A percentile compares a stretch with the other conserved stretches of the same genome.
Conservation (phyloP, 208 protist species). For the Trichomonas vaginalis region DNA sequence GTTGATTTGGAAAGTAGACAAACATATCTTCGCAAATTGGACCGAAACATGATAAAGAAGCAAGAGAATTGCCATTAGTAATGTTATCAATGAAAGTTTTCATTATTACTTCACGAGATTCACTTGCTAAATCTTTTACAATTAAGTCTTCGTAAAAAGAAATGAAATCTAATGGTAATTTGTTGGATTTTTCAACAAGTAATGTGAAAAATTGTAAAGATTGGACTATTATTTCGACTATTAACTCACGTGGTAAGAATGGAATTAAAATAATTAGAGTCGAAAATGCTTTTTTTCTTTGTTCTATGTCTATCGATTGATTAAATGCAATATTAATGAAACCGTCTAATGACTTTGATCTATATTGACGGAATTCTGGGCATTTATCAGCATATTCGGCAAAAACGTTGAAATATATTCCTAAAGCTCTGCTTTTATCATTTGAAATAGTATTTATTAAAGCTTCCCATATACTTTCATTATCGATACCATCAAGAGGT, state of each 20-base stretch:
- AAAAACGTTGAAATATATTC: background rate
- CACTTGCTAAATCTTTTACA: background rate
- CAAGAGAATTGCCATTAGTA: background rate
- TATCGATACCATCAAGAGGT: background rate
- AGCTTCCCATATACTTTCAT: background rate
- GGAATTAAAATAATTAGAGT: background rate
- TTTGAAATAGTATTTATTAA: background rate
- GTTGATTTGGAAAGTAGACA: background rate
- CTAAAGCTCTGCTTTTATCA: background rate
- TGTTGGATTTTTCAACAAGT: background rate
- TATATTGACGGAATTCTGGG: background rate
- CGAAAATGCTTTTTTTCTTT: background rate
- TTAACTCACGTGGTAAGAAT: background rate
- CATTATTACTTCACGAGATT: background rate
- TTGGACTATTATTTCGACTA: background rate
- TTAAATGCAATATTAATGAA: background rate
- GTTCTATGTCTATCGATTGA: background rate
- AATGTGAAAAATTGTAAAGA: background rate
- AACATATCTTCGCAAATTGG: background rate
- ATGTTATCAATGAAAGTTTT: background rate
- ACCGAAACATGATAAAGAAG: background rate
- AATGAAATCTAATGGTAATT: background rate
- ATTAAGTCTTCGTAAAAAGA: background rate
- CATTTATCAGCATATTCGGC: background rate
- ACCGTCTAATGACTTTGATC: background rate